Conservation (phyloP, 768 basidiomycete genomes). For the Rhizopogon vulgaris region DNA sequence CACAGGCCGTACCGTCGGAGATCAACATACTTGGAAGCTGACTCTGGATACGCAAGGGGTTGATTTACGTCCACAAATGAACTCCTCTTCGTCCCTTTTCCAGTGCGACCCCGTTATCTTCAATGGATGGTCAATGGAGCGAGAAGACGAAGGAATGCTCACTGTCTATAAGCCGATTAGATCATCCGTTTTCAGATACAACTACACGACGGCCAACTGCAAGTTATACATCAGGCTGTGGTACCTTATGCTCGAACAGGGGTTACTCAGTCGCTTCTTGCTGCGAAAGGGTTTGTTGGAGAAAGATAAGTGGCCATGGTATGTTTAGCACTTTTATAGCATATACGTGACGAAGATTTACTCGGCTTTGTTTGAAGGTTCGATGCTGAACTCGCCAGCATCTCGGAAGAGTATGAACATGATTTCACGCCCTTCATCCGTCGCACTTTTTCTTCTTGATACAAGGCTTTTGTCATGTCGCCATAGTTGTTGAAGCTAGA, state of each 20-base stretch:
- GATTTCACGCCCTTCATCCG: neutral
- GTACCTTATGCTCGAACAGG: neutral
- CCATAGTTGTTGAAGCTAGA: neutral
- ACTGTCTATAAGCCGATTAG: neutral
- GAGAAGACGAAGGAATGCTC: neutral
- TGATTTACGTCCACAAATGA: neutral
- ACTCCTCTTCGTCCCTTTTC: conserved; percentile 1
- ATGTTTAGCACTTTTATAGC: neutral
- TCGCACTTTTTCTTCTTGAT: neutral
- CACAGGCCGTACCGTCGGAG: conserved; percentile 21
- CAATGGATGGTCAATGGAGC: conserved; percentile 4
- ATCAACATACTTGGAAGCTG: conserved; percentile 22
- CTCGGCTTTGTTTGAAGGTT: neutral
- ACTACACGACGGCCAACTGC: conserved; percentile 1
- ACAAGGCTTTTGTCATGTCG: neutral
- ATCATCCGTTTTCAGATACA: conserved; percentile 4
- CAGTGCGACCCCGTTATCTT: conserved; percentile 6
- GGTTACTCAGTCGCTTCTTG: neutral
- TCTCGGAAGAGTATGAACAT: neutral
- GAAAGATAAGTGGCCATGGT: neutral
- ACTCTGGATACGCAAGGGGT: conserved; percentile 11
- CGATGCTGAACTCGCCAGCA: neutral
- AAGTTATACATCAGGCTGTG: neutral
- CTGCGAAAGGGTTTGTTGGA: neutral
- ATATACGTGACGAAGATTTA: neutral